phyloP scores from a whole-genome alignment of 176 grass and related monocot species.

The Oryza brachyantha region DNA sequence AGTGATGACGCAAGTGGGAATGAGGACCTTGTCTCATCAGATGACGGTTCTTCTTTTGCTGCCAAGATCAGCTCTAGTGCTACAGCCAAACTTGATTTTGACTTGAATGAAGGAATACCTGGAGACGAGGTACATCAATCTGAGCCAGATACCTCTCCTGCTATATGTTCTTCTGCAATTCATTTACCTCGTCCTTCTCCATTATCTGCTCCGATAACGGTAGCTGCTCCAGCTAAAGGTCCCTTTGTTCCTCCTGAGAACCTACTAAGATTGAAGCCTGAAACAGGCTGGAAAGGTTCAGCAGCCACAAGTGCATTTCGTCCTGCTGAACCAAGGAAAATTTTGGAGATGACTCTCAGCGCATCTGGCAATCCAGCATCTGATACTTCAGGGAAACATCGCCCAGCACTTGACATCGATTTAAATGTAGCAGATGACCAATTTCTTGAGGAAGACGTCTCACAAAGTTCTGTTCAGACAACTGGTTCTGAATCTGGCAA shows the following conservation, averaged over 20 bases:
- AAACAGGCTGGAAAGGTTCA: conserved; percentile 85
- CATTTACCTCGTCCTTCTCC: conserved; percentile 34
- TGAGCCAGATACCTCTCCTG: conserved; percentile 44
- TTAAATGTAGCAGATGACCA: conserved; percentile 79
- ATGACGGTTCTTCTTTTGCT: conserved; percentile 44
- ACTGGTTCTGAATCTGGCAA: conserved; percentile 47
- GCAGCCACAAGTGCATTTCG: conserved; percentile 85
- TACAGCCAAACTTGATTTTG: conserved; percentile 66
- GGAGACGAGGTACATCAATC: conserved; percentile 52
- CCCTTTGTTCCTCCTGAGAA: conserved; percentile 73
- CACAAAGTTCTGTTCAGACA: conserved; percentile 48
- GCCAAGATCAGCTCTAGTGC: conserved; percentile 38
- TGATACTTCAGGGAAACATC: conserved; percentile 44
- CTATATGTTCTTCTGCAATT: conserved; percentile 28
- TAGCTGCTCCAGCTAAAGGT: conserved; percentile 67
- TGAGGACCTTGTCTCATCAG: conserved; percentile 43
- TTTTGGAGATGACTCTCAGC: conserved; percentile 50
- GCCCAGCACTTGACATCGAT: conserved; percentile 60
- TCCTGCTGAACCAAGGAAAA: conserved; percentile 60
- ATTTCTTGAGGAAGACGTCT: conserved; percentile 50
- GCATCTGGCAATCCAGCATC: conserved; percentile 33
- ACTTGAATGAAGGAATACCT: conserved; percentile 77
- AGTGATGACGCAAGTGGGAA: conserved; percentile 26
- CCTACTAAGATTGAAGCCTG: conserved; percentile 55
- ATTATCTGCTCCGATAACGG: conserved; percentile 58